phyloP scores from a whole-genome alignment of 257 asterid genomes.

The Catharanthus roseus region DNA sequence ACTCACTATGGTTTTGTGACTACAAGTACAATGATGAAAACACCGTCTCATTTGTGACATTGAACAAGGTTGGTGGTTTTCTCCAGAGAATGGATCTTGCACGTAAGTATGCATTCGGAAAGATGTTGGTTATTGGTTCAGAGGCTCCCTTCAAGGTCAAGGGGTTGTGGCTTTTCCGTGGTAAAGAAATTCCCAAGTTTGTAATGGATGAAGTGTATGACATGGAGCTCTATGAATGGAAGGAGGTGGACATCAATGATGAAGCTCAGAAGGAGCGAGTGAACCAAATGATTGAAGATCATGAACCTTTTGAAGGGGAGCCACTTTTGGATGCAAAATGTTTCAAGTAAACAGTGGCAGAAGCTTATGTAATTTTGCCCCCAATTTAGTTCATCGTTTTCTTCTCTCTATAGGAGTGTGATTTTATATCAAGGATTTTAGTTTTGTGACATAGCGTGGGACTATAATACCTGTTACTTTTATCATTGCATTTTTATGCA shows the following conservation, averaged over 20 bases:
- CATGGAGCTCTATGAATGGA: constrained; percentile 92
- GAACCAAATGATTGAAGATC: constrained; percentile 85
- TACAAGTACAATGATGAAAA: constrained; percentile 93
- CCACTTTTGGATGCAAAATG: constrained; percentile 83
- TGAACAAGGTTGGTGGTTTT: constrained; percentile 92
- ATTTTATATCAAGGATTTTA: background rate
- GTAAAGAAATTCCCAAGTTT: constrained; percentile 72
- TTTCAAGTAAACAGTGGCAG: constrained; percentile 48
- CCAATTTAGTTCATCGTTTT: background rate
- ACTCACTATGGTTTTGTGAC: constrained; percentile 94
- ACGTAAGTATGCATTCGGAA: constrained; percentile 91
- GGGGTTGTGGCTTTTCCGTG: constrained; percentile 94
- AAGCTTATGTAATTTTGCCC: background rate
- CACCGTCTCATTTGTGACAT: constrained; percentile 73
- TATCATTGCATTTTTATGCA: background rate
- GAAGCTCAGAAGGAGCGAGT: constrained; percentile 91
- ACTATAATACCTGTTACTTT: background rate
- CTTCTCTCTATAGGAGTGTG: background rate
- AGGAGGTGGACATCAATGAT: constrained; percentile 66
- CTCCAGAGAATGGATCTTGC: constrained; percentile 93
- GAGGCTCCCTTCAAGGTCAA: constrained; percentile 78
- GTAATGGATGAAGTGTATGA: constrained; percentile 79
- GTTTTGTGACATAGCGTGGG: background rate
- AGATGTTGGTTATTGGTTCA: constrained; percentile 84
- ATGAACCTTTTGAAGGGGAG: constrained; percentile 90